Evolutionary conservation across 345 rosid genomes (phyloP).

Genomic region (Eucalyptus regnans): DNA sequence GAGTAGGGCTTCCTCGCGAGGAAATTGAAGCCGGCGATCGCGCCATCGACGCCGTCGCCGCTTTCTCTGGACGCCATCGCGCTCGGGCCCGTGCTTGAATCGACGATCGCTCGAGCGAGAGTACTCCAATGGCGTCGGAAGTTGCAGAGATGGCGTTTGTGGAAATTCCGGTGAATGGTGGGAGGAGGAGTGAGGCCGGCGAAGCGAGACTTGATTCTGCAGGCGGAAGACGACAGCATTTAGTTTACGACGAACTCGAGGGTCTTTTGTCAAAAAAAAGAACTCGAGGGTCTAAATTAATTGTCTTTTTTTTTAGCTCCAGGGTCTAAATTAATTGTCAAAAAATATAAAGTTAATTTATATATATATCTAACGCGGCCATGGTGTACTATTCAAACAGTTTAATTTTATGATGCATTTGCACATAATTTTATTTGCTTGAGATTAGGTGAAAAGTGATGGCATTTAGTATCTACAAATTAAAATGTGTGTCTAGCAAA

Average conservation of each 20-base stretch:
- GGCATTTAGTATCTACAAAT: neutral
- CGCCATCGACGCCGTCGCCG: neutral
- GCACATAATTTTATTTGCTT: neutral
- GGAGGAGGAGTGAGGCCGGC: neutral
- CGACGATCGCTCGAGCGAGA: neutral
- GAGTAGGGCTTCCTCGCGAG: slow-evolving; percentile 38
- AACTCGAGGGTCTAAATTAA: neutral
- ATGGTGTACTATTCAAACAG: neutral
- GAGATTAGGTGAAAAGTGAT: neutral
- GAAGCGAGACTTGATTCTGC: neutral
- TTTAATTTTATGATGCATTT: neutral
- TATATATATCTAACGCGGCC: neutral
- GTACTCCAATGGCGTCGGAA: neutral
- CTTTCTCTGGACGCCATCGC: neutral
- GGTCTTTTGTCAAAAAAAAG: neutral
- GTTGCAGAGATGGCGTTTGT: neutral
- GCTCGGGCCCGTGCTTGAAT: neutral
- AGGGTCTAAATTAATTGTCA: neutral
- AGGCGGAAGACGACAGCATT: neutral
- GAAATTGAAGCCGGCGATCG: slow-evolving; percentile 19
- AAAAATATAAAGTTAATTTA: too few species aligned
- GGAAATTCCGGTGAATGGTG: neutral
- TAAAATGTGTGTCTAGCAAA: neutral
- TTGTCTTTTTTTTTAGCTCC: neutral
- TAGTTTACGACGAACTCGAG: neutral